These are phyloP conservation scores for Kazachstania martiniae DNA, from an alignment of 805 yeast species.

Conservation along the genomic window DNA sequence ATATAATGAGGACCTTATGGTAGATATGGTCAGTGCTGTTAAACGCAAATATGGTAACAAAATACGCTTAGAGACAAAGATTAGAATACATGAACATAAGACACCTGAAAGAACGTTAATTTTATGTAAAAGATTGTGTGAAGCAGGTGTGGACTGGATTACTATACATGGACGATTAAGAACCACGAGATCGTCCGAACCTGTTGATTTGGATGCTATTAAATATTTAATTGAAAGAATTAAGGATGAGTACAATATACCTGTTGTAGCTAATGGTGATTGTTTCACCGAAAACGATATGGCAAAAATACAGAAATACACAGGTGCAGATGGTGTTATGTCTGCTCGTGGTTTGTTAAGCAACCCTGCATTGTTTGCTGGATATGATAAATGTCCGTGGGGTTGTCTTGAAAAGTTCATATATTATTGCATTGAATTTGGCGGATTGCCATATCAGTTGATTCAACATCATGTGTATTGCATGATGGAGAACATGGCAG, in stretches of 20 bases:
- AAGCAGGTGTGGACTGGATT: constrained; percentile 85
- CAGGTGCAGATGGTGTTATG: constrained; percentile 91
- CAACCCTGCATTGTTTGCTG: constrained; percentile 84
- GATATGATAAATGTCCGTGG: constrained; percentile 74
- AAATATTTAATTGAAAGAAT: constrained; percentile 40
- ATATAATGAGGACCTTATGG: constrained; percentile 69
- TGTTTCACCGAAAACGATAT: constrained; percentile 63
- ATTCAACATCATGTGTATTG: constrained; percentile 81
- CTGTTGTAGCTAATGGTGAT: constrained; percentile 98
- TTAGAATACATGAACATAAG: constrained; percentile 72
- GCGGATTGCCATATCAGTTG: constrained; percentile 74
- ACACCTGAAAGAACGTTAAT: constrained; percentile 47
- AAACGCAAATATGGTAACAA: constrained; percentile 60
- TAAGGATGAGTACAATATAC: constrained; percentile 37
- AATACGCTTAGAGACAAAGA: constrained; percentile 83
- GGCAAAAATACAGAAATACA: constrained; percentile 44
- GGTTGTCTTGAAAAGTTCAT: constrained; percentile 75
- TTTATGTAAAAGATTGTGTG: constrained; percentile 65
- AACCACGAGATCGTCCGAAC: constrained; percentile 71
- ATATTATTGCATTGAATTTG: constrained; percentile 62
- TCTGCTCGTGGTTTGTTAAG: constrained; percentile 79
- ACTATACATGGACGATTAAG: constrained; percentile 91
- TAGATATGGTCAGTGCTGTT: constrained; percentile 75
- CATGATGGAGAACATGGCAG: constrained; percentile 54
- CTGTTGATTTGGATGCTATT: constrained; percentile 79